These are phyloP conservation scores for Kitagawia praeruptora DNA, from an alignment of 129 eudicot species.

Conservation along the genomic window DNA sequence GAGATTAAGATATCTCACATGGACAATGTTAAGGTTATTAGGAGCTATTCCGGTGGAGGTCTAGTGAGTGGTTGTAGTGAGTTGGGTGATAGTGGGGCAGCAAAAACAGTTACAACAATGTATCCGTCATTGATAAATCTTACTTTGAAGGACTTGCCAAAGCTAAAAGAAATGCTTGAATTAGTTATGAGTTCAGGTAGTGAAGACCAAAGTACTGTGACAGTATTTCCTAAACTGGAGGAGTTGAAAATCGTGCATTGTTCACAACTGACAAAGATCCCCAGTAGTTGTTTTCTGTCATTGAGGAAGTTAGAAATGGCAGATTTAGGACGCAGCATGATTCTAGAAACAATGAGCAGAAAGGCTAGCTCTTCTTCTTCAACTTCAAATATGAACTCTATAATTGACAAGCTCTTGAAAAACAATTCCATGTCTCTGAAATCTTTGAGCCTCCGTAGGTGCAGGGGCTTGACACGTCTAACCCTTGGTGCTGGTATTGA, in stretches of 20 bases:
- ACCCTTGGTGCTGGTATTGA: neutral
- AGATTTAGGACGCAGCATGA: neutral
- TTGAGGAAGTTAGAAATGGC: neutral
- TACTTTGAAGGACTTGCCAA: neutral
- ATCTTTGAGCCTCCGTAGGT: neutral
- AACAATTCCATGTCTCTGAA: neutral
- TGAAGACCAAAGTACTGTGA: neutral
- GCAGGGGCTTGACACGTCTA: neutral
- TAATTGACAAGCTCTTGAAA: neutral
- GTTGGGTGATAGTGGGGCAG: neutral
- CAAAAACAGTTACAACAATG: neutral
- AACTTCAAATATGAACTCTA: neutral
- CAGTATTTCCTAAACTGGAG: conserved; percentile 12
- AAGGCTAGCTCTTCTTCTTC: neutral
- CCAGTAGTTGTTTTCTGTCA: neutral
- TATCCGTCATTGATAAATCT: neutral
- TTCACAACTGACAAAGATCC: neutral
- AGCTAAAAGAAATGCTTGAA: conserved; percentile 13
- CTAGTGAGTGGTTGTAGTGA: neutral
- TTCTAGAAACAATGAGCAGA: neutral
- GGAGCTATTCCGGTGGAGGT: neutral
- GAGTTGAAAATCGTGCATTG: neutral
- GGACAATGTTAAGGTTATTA: neutral
- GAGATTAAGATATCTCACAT: neutral
- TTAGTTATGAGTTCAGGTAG: neutral